A percentile compares a stretch with the other conserved stretches of the same genome.
Evolutionary conservation across 1,139 yeast species (phyloP).

Genomic region (Suhomyces anneliseae): DNA sequence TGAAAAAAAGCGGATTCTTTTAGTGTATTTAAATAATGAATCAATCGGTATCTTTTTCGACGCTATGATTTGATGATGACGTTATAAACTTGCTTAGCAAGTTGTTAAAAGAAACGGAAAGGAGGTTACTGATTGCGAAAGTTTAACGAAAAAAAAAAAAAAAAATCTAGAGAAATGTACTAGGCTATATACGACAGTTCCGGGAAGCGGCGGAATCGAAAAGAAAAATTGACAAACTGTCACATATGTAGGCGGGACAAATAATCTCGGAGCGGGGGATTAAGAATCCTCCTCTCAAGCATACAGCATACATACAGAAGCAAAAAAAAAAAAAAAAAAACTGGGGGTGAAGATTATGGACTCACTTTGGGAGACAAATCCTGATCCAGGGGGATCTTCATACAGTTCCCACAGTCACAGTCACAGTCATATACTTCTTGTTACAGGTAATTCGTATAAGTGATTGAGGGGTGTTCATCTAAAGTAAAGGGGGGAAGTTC

Average conservation of each 20-base stretch:
- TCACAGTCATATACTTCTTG: neutral
- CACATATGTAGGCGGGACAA: neutral
- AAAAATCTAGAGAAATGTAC: neutral
- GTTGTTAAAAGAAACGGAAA: neutral
- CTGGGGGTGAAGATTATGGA: neutral
- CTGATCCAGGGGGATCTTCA: neutral
- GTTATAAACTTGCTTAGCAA: neutral
- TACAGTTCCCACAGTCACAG: neutral
- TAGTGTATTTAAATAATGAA: no score
- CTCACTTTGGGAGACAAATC: no score
- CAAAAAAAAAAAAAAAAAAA: no score
- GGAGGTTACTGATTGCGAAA: neutral
- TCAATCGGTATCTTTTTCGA: no score
- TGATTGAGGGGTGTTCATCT: no score
- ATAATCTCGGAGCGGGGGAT: neutral
- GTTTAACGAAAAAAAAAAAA: neutral
- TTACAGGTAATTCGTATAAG: no score
- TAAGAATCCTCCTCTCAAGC: no score
- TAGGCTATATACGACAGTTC: constrained; percentile 1
- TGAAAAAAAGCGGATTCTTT: no score
- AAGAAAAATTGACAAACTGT: neutral
- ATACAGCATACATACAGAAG: neutral
- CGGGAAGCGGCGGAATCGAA: constrained; percentile 9
- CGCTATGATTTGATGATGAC: neutral
- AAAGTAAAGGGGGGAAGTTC: no score